Percentiles rank a stretch among this genome's conserved stretches.
These are phyloP conservation scores for Tolypocladium pustulatum DNA, from an alignment of 2,329 filamentous ascomycete species.

Conservation along the genomic window DNA sequence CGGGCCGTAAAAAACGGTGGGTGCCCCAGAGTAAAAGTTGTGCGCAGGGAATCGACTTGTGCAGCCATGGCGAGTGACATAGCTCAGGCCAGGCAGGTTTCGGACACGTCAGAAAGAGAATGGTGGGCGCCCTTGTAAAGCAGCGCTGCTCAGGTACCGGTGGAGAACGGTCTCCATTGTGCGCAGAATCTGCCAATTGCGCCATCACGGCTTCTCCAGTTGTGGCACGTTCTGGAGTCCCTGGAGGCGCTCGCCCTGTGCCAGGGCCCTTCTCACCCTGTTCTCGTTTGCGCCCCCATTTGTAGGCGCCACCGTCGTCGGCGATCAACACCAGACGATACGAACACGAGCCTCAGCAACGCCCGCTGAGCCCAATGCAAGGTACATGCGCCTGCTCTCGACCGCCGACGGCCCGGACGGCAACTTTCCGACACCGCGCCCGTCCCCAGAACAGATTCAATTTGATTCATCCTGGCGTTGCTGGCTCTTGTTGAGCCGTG, in stretches of 20 bases:
- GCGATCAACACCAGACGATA: neutral
- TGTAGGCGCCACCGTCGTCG: neutral
- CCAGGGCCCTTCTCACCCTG: neutral
- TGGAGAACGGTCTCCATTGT: neutral
- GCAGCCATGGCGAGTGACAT: no score
- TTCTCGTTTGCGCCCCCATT: neutral
- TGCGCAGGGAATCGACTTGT: no score
- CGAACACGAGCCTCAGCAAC: neutral
- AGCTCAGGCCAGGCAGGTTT: no score
- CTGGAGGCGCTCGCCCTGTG: neutral
- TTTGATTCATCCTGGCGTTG: neutral
- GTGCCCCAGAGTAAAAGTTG: no score
- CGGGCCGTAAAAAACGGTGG: no score
- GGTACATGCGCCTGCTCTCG: no score
- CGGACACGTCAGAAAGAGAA: no score
- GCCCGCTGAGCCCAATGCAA: no score
- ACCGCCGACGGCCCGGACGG: neutral
- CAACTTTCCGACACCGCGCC: neutral
- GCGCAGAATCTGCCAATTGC: slow-evolving; percentile 6
- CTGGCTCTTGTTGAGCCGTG: neutral
- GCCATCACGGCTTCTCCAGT: slow-evolving; percentile 3
- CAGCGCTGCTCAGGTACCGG: no score
- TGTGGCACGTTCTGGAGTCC: neutral
- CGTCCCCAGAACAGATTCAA: neutral
- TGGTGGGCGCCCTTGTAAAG: no score